Base-by-base conservation (phyloP, 306 rosid genomes). In the Lagenaria siceraria region DNA sequence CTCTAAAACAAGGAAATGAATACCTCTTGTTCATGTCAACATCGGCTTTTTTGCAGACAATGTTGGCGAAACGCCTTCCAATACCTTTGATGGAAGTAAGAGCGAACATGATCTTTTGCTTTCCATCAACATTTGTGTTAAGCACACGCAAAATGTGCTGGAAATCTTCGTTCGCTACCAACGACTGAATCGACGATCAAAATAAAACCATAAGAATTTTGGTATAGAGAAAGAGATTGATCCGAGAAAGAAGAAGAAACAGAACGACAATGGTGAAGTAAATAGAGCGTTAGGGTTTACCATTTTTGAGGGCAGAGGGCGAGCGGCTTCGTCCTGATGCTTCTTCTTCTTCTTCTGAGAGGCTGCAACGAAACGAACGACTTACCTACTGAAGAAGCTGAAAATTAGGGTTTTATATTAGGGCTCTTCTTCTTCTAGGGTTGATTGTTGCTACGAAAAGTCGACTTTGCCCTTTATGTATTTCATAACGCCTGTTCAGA, bases 11-110 rank as follows among this genome's bases (percentile, higher is more conserved):
- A 69, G 1, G 3, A n/a, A 8, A 19, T 0, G 13, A 21, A 76
- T 6, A 77, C 79, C 79, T 77, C 36, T 77, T 77, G 79, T 77
- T 77, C 79, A 77, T 77, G 71, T 77, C 79, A 10, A 75, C 78
- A 56, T 75, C 78, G 68, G 78, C 78, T 58, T 75, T 75, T 4
- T 75, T 75, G 68, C 79, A 77, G 31, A 77, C 79, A 10, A 77
- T 77, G 79, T 77, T 77, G 11, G 79, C 79, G 43, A 77, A 46
- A 59, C 79, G 72, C 79, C 79, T 77, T 25, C 79, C 79, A 27
- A 77, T 77, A 77, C 79, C 79, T 59, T 77, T 75, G 54, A 75
- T 75, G 36, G 78, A 75, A 10, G 68, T 75, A 40, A 75, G 78
- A 56, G 78, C 78, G 6, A 77, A 77, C 79, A 77, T 77, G 8